Conservation (phyloP, 805 yeast species). For the Monosporozyma aerobia region DNA sequence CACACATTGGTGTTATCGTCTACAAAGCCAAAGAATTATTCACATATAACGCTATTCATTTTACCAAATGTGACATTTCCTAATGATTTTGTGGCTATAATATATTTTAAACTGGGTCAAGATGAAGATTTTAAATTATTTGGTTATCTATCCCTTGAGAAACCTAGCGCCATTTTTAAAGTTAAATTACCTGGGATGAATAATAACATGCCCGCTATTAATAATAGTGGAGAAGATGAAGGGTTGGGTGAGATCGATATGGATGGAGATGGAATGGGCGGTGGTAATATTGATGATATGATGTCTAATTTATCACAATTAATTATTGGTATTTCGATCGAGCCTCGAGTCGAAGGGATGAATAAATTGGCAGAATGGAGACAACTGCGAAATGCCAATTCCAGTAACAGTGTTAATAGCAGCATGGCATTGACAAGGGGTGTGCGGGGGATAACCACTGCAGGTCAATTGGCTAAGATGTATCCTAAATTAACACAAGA, state of each 20-base stretch:
- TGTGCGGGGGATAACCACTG: conserved; percentile 20
- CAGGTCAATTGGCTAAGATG: conserved; percentile 26
- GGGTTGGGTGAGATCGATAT: conserved; percentile 50
- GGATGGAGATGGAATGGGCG: conserved; percentile 34
- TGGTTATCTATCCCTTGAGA: conserved; percentile 52
- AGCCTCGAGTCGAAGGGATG: conserved; percentile 61
- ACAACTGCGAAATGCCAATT: conserved; percentile 8
- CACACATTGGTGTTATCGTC: conserved; percentile 30
- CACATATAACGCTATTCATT: conserved; percentile 75
- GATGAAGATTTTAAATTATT: conserved; percentile 49
- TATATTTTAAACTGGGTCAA: conserved; percentile 75
- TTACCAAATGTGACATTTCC: conserved; percentile 76
- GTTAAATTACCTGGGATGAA: conserved; percentile 38
- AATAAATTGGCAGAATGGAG: conserved; percentile 41
- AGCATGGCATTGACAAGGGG: conserved; percentile 25
- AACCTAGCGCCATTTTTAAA: conserved; percentile 89
- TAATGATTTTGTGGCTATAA: conserved; percentile 65
- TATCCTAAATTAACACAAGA: conserved; percentile 42
- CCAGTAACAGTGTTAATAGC: conserved; percentile 18
- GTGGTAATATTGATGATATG: conserved; percentile 3
- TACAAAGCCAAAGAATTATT: conserved; percentile 32
- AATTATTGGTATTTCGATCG: conserved; percentile 83
- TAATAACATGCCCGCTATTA: background rate
- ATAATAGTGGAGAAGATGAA: conserved; percentile 10
- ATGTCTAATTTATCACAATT: conserved; percentile 31